phyloP scores from a whole-genome alignment of 2,329 filamentous ascomycete genomes.

The Pestalotiopsis fici region DNA sequence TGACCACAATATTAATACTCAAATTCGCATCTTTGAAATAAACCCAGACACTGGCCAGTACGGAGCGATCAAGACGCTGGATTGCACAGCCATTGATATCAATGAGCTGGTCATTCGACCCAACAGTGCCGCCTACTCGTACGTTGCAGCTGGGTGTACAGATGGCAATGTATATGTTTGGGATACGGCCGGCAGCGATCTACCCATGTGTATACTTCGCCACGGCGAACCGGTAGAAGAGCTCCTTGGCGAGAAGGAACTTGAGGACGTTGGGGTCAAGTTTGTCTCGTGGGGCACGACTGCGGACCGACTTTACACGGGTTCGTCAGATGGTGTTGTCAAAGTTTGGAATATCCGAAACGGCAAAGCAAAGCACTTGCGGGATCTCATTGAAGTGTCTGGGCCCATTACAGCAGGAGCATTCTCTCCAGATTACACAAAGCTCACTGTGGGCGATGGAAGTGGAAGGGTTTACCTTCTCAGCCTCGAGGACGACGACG shows the following conservation, averaged over 20 bases:
- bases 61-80: conserved; percentile 53
- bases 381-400: conserved; percentile 53
- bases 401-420: conserved; percentile 59
- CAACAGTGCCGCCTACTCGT: conserved; percentile 50
- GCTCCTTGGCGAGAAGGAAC: conserved; percentile 46
- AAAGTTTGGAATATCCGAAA: conserved; percentile 64
- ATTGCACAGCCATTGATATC: conserved; percentile 61
- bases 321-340: conserved; percentile 62
- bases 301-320: conserved; percentile 61
- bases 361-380: conserved; percentile 44
- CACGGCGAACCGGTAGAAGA: conserved; percentile 47
- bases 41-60: conserved; percentile 34
- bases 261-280: conserved; percentile 63
- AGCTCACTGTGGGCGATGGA: conserved; percentile 61
- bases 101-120: conserved; percentile 63
- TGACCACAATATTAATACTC: conserved; percentile 50
- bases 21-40: conserved; percentile 55
- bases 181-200: conserved; percentile 59
- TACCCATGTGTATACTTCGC: conserved; percentile 54
- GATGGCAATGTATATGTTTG: conserved; percentile 64
- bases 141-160: conserved; percentile 62
- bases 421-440: conserved; percentile 58
- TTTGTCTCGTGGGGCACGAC: conserved; percentile 63
- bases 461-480: conserved; percentile 61
- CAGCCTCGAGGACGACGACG: conserved; percentile 42